Evolutionary conservation across 2,329 filamentous ascomycete species (phyloP).

Genomic region (Aspergillus udagawae): DNA sequence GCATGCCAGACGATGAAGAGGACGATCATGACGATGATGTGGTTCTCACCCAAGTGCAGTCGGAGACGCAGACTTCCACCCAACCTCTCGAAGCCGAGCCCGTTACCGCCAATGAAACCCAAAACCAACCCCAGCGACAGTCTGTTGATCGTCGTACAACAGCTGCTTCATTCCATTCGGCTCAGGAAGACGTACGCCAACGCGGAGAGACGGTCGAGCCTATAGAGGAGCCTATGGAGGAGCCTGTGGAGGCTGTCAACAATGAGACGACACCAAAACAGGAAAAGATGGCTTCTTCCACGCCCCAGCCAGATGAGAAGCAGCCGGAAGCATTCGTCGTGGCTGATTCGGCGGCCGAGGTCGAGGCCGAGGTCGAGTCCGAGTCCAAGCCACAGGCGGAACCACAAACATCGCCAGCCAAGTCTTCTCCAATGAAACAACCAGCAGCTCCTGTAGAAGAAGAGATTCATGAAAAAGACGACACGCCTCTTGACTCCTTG

Average conservation of each 20-base stretch:
- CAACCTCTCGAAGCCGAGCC: slow-evolving; percentile 31
- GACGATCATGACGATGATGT: slow-evolving; percentile 37
- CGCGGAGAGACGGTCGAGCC: slow-evolving; percentile 37
- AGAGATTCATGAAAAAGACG: slow-evolving; percentile 24
- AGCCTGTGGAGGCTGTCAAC: slow-evolving; percentile 7
- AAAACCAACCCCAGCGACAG: slow-evolving; percentile 12
- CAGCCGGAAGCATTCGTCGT: slow-evolving; percentile 2
- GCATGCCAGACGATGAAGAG: slow-evolving; percentile 40
- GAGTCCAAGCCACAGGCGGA: slow-evolving; percentile 6
- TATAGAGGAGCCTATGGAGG: slow-evolving; percentile 16
- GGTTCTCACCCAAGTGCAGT: slow-evolving; percentile 29
- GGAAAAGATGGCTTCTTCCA: slow-evolving; percentile 12
- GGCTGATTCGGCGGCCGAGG: slow-evolving; percentile 1
- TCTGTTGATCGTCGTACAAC: slow-evolving; percentile 36
- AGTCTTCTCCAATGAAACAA: slow-evolving; percentile 7
- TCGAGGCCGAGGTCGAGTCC: background rate
- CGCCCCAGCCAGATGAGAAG: slow-evolving; percentile 7
- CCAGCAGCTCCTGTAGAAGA: slow-evolving; percentile 14
- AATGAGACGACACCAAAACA: slow-evolving; percentile 24
- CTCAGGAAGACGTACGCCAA: slow-evolving; percentile 35
- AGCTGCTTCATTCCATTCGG: slow-evolving; percentile 46
- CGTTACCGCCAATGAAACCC: slow-evolving; percentile 10
- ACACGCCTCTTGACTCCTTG: slow-evolving; percentile 34
- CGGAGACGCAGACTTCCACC: slow-evolving; percentile 30
- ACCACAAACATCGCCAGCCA: slow-evolving; percentile 14